phyloP scores from a whole-genome alignment of 345 rosid genomes.

The Carallia pectinifolia region DNA sequence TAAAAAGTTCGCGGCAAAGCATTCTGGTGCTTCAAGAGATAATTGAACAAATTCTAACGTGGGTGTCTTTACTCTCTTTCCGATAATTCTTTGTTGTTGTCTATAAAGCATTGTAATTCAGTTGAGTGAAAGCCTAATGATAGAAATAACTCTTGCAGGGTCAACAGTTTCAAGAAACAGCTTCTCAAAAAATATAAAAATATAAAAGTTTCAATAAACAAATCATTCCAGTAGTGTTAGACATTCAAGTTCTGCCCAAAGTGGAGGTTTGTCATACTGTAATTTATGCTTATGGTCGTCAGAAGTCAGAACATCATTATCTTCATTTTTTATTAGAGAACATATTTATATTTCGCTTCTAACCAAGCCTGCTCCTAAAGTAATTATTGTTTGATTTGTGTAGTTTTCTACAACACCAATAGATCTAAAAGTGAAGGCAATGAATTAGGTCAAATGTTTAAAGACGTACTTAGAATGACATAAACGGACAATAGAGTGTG shows the following conservation, averaged over 20 bases:
- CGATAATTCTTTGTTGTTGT: not conserved
- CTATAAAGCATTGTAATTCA: not conserved
- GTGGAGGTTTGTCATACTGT: slow-evolving; percentile 43
- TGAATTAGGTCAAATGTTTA: slow-evolving; percentile 61
- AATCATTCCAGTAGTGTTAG: slow-evolving; percentile 38
- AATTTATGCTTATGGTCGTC: no score
- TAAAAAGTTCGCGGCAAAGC: slow-evolving; percentile 44
- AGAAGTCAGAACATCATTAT: no score
- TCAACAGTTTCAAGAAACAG: slow-evolving; percentile 44
- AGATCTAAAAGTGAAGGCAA: slow-evolving; percentile 38
- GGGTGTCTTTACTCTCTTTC: slow-evolving; percentile 5
- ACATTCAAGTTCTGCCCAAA: slow-evolving; percentile 34
- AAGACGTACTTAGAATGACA: slow-evolving; percentile 73
- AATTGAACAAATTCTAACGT: slow-evolving; percentile 17
- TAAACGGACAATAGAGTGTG: slow-evolving; percentile 77
- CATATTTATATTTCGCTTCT: no score
- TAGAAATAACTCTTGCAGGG: slow-evolving; percentile 49
- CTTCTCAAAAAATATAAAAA: no score
- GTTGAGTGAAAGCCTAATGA: slow-evolving; percentile 2
- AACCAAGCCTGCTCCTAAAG: no score
- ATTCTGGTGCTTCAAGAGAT: slow-evolving; percentile 49
- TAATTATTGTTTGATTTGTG: no score
- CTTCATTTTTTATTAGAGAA: no score
- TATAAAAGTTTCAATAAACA: no score
- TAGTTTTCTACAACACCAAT: slow-evolving; percentile 28